A percentile compares a stretch with the other conserved stretches of the same genome.
These are phyloP conservation scores for Chrysopogon serrulatus DNA, from an alignment of 176 grass and related monocot genomes.

Conservation along the genomic window DNA sequence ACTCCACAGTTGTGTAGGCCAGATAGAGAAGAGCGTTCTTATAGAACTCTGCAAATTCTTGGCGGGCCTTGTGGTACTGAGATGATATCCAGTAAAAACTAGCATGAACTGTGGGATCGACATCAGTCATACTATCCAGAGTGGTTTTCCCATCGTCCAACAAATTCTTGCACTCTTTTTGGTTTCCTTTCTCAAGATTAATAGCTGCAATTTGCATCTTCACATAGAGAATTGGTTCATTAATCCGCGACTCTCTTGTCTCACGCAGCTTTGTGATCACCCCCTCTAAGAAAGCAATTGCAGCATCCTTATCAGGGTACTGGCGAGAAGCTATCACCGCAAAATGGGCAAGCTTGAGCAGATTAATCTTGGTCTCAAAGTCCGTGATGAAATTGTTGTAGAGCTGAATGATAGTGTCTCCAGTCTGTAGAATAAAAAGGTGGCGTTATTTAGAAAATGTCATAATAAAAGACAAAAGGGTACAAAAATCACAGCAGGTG, in stretches of 20 bases:
- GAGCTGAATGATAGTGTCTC: conserved; percentile 83
- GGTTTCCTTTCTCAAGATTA: conserved; percentile 65
- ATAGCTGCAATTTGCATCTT: conserved; percentile 92
- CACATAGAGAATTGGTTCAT: conserved; percentile 72
- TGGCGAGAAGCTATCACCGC: conserved; percentile 72
- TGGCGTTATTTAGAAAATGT: not conserved
- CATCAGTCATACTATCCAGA: conserved; percentile 85
- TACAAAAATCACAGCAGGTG: not conserved
- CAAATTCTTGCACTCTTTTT: conserved; percentile 88
- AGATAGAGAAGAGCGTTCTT: conserved; percentile 91
- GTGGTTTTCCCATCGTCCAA: conserved; percentile 78
- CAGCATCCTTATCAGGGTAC: conserved; percentile 73
- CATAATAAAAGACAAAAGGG: not conserved
- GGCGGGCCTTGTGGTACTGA: conserved; percentile 71
- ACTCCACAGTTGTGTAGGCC: conserved; percentile 83
- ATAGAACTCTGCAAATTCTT: conserved; percentile 90
- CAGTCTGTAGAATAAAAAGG: conserved; percentile 41
- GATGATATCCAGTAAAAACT: conserved; percentile 91
- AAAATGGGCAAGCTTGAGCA: conserved; percentile 85
- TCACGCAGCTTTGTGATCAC: conserved; percentile 66
- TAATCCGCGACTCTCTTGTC: conserved; percentile 57
- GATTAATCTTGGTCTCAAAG: conserved; percentile 91
- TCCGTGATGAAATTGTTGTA: conserved; percentile 90
- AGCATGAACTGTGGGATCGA: conserved; percentile 79
- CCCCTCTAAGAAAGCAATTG: conserved; percentile 70